phyloP scores from a whole-genome alignment of 306 rosid species.

The Calophaca sinica region DNA sequence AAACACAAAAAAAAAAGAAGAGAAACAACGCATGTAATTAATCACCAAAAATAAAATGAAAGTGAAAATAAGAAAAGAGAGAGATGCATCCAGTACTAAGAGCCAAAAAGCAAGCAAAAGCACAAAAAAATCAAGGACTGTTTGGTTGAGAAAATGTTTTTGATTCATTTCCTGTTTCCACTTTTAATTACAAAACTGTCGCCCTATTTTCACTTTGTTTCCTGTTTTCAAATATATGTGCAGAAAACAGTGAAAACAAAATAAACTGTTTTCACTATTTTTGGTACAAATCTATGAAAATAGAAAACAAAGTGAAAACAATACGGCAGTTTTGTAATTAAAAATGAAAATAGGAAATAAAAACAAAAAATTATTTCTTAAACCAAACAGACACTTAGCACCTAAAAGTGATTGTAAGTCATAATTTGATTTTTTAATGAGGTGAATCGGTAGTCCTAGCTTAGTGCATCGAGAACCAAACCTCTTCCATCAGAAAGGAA shows the following conservation, averaged over 20 bases:
- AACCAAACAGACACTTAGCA: not conserved
- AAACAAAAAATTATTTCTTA: not conserved
- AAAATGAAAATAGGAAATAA: no score
- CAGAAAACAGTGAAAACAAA: no score
- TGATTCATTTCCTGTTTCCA: no score
- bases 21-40: not conserved
- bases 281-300: no score
- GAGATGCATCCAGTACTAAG: conserved; percentile 25
- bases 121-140: not conserved
- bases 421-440: conserved; percentile 17
- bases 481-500: conserved; percentile 19
- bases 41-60: not conserved
- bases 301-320: no score
- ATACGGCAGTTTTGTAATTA: no score
- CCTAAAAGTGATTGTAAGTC: conserved; percentile 28
- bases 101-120: conserved; percentile 37
- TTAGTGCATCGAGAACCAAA: conserved; percentile 60
- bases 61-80: not conserved
- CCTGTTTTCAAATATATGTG: no score
- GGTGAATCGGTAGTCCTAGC: conserved; percentile 17
- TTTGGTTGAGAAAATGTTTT: no score
- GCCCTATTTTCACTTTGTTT: no score
- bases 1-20: not conserved
- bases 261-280: no score
- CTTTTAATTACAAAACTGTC: no score